These are phyloP conservation scores for Saccharomycopsis lassenensis DNA, from an alignment of 805 yeast genomes.

Conservation along the genomic window DNA sequence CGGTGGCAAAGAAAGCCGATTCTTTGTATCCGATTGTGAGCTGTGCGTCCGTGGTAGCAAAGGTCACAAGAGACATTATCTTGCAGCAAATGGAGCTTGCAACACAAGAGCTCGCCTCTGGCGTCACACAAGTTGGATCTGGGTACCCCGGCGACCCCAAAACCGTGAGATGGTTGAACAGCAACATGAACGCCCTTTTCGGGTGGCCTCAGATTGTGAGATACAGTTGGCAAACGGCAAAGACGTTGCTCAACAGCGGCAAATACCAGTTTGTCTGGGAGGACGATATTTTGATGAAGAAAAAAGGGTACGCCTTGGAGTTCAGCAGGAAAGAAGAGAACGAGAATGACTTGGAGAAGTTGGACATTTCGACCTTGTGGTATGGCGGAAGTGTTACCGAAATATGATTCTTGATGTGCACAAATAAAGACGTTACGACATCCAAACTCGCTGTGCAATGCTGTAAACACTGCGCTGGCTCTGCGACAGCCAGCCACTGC, in stretches of 20 bases:
- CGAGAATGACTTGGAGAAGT: constrained; percentile 11
- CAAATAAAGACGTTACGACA: too few relatives aligned
- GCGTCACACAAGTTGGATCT: constrained; percentile 48
- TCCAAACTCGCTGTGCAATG: too few relatives aligned
- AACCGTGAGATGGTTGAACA: constrained; percentile 66
- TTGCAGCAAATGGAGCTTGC: constrained; percentile 27
- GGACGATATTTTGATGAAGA: constrained; percentile 28
- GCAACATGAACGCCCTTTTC: constrained; percentile 54
- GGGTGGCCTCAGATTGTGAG: constrained; percentile 79
- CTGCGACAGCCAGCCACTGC: too few relatives aligned
- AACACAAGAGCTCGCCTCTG: constrained; percentile 21
- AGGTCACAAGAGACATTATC: constrained; percentile 80
- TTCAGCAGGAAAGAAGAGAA: constrained; percentile 9
- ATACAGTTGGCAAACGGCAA: constrained; percentile 92
- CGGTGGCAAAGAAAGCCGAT: constrained; percentile 93
- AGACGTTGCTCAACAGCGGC: constrained; percentile 49
- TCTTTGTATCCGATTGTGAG: constrained; percentile 85
- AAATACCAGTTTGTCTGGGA: constrained; percentile 53
- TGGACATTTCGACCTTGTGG: constrained; percentile 22
- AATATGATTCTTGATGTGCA: constrained; percentile 7
- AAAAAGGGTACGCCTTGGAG: constrained; percentile 21
- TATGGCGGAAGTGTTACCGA: constrained; percentile 20
- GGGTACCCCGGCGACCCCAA: constrained; percentile 94
- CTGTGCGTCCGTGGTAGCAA: constrained; percentile 92
- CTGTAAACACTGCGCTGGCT: too few relatives aligned